phyloP scores from a whole-genome alignment of 306 rosid genomes.

The Quercus ilex region DNA sequence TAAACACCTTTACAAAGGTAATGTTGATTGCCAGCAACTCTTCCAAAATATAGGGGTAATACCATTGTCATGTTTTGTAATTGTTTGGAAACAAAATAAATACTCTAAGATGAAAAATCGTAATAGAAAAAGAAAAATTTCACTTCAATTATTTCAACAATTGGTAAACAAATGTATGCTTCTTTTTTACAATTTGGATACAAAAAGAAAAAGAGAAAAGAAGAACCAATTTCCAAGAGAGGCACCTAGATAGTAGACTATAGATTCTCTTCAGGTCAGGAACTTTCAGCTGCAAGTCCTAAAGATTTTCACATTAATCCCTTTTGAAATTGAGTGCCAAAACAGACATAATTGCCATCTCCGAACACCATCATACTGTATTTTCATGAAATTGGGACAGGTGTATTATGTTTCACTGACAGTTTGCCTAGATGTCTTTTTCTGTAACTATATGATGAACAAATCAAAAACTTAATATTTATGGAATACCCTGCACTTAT shows the following conservation, averaged over 20 bases:
- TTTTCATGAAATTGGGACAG: background rate
- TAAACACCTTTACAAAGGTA: constrained; percentile 63
- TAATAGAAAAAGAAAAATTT: background rate
- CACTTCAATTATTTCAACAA: background rate
- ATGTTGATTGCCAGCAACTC: background rate
- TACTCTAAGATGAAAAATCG: background rate
- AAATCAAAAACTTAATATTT: background rate
- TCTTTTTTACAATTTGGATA: background rate
- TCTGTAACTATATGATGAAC: background rate
- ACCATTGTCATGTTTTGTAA: background rate
- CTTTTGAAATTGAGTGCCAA: background rate
- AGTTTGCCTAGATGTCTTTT: background rate
- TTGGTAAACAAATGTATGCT: background rate
- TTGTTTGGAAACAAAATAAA: background rate
- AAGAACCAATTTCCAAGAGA: background rate
- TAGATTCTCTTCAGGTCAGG: background rate
- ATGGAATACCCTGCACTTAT: background rate
- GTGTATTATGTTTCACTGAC: background rate
- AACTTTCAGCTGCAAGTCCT: background rate
- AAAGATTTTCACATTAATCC: background rate
- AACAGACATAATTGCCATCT: background rate
- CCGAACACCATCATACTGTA: background rate
- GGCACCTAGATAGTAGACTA: background rate
- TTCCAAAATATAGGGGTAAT: background rate
- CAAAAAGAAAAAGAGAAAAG: background rate